phyloP scores from a whole-genome alignment of 106 monocot species.

The Allium sativum region DNA sequence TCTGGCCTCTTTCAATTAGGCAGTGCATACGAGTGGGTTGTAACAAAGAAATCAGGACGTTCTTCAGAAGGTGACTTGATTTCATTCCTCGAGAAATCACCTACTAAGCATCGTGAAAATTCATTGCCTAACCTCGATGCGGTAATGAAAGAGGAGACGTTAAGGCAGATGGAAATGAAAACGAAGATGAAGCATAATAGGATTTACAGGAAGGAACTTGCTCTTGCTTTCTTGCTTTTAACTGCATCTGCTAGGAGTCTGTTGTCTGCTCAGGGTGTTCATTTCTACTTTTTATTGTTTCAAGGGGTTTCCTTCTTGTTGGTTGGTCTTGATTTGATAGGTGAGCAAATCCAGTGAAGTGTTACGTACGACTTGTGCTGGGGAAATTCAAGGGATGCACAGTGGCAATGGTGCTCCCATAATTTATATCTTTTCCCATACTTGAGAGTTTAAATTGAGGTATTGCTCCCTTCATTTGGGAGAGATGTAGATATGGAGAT shows the following conservation, averaged over 20 bases:
- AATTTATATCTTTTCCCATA: no score
- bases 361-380: no score
- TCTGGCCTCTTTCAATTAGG: slow-evolving; percentile 88
- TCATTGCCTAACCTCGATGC: slow-evolving; percentile 46
- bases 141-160: slow-evolving; percentile 26
- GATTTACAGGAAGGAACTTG: slow-evolving; percentile 82
- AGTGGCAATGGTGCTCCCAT: no score
- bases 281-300: slow-evolving; percentile 93
- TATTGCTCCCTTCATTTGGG: no score
- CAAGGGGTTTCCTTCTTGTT: slow-evolving; percentile 89
- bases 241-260: slow-evolving; percentile 72
- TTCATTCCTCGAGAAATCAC: slow-evolving; percentile 37
- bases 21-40: slow-evolving; percentile 91
- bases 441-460: no score
- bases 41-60: slow-evolving; percentile 90
- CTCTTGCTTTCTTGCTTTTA: slow-evolving; percentile 68
- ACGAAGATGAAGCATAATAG: slow-evolving; percentile 73
- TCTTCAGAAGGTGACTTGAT: slow-evolving; percentile 85
- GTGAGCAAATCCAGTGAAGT: slow-evolving; percentile 79
- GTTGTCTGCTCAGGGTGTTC: slow-evolving; percentile 91
- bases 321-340: slow-evolving; percentile 88
- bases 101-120: slow-evolving; percentile 18
- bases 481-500: no score
- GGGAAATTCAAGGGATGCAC: no score
- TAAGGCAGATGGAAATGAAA: slow-evolving; percentile 34